A percentile compares a stretch with the other conserved stretches of the same genome.
These are phyloP conservation scores for Wickerhamomyces tratensis DNA, from an alignment of 805 yeast genomes.

Conservation along the genomic window DNA sequence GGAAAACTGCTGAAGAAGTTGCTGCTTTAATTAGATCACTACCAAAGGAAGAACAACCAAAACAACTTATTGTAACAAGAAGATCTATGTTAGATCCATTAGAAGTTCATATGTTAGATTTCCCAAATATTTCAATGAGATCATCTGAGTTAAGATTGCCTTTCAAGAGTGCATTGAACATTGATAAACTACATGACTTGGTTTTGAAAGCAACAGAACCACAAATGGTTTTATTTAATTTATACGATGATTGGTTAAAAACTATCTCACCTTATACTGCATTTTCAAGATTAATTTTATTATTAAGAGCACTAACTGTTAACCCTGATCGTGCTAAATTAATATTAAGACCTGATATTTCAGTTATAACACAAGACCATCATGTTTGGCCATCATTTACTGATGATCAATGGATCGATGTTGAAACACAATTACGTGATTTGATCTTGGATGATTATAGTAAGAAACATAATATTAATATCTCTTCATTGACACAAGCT, in stretches of 20 bases:
- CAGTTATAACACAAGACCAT: conserved; percentile 59
- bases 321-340: conserved; percentile 68
- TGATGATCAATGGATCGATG: conserved; percentile 86
- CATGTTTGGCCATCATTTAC: conserved; percentile 91
- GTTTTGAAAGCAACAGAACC: conserved; percentile 87
- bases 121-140: conserved; percentile 83
- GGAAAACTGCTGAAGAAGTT: conserved; percentile 98
- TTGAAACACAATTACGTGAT: conserved; percentile 83
- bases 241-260: conserved; percentile 92
- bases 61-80: conserved; percentile 81
- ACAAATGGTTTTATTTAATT: conserved; percentile 81
- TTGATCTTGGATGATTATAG: conserved; percentile 80
- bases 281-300: conserved; percentile 74
- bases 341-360: conserved; percentile 66
- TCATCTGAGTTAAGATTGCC: conserved; percentile 88
- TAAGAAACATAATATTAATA: conserved; percentile 74
- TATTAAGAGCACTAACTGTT: conserved; percentile 76
- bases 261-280: conserved; percentile 85
- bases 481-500: conserved; percentile 80
- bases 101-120: conserved; percentile 94
- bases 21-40: conserved; percentile 83
- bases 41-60: conserved; percentile 92
- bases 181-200: conserved; percentile 69
- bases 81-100: conserved; percentile 90
- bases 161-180: conserved; percentile 74